Evolutionary conservation across 2,329 filamentous ascomycete genomes (phyloP).

Genomic region (Sporothrix variecibatus): DNA sequence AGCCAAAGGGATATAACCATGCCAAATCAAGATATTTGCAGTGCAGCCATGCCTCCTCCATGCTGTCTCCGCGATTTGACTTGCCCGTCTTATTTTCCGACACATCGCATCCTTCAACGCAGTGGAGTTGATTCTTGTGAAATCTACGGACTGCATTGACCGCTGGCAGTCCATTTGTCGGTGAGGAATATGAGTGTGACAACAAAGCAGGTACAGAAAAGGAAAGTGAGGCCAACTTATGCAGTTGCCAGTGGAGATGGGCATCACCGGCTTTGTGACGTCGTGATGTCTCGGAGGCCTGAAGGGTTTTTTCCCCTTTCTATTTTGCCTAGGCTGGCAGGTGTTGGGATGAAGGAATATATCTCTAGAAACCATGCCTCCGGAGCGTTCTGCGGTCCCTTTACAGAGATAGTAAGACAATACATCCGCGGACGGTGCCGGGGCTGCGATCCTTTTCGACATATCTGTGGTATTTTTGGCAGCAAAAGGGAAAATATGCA

Average conservation of each 20-base stretch:
- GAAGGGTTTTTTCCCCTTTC: neutral
- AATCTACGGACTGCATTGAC: neutral
- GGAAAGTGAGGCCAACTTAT: neutral
- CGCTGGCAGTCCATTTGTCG: neutral
- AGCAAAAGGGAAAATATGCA: neutral
- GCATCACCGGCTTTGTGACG: constrained; percentile 3
- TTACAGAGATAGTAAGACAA: neutral
- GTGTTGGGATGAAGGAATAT: neutral
- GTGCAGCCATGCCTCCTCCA: neutral
- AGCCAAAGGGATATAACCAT: neutral
- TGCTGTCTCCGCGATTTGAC: neutral
- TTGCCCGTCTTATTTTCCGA: neutral
- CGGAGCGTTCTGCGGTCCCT: neutral
- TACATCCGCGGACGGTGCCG: neutral
- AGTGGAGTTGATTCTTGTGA: neutral
- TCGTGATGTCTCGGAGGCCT: neutral
- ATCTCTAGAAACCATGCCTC: neutral
- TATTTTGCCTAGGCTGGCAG: neutral
- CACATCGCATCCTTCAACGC: neutral
- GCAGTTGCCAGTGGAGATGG: neutral
- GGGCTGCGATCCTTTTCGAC: neutral
- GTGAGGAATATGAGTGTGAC: neutral
- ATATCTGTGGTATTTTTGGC: constrained; percentile 11
- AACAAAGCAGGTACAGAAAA: neutral
- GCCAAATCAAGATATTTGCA: neutral